Evolutionary conservation across 495 filamentous ascomycete species (phyloP), one percentile per base, ranked within the genome.

Genomic region (Lepidopterella palustris): DNA sequence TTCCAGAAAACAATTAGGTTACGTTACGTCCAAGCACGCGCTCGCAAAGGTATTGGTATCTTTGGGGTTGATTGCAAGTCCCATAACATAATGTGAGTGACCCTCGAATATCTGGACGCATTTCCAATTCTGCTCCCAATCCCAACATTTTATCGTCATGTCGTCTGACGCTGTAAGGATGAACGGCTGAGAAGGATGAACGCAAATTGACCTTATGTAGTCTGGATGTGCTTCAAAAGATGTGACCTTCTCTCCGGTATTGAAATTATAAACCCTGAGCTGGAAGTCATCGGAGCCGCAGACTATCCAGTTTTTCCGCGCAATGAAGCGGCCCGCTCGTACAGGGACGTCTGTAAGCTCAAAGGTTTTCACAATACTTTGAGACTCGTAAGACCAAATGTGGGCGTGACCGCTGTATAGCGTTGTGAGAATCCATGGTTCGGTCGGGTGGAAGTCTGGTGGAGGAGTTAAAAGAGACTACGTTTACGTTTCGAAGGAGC

Each of bases 81-180:
- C 90, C 95, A 98, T 98, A 40, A 97, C 93, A 79, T 91, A 96
- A 75, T 96, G 91, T 67, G 85, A 87, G 69, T 99, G 95, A n/a
- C 93, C 93, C 71, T 99, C 93, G 67, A 96, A 99, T 42, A 96
- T 86, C 71, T 96, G 90, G 18, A 97, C 89, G 66, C 92, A 97
- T 73, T 97, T 97, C 95, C 95, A 99, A 62, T 82, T 82, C 71
- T 90, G 92, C 66, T 97, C 93, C 93, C 93, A 99, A 75, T 99
- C 90, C 95, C 95, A 99, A 55, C 97, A 79, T 78, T 96, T 97
- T 67, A 99, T 97, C 32, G 90, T 96, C 93, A 97, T 97, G 69
- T 99, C 93, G 89, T 99, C 95, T 59, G 87, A 90, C 53, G 93
- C 93, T 32, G 95, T 99, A 28, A 99, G 80, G 47, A 97, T 89